Evolutionary conservation across 2,329 filamentous ascomycete species (phyloP).

Genomic region (Davidsoniella virescens): DNA sequence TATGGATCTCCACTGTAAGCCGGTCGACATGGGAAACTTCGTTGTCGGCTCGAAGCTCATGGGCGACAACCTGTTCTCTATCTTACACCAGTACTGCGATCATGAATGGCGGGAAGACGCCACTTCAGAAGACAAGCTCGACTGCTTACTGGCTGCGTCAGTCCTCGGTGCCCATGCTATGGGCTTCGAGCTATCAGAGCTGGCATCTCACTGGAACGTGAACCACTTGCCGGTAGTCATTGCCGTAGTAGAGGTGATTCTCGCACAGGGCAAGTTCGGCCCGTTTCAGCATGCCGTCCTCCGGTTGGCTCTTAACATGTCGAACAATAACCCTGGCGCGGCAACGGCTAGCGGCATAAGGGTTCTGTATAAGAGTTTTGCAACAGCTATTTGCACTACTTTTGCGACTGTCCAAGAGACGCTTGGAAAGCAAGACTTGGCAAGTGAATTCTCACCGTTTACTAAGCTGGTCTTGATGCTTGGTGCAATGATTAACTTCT

Average conservation of each 20-base stretch:
- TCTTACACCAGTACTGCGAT: conserved; percentile 11
- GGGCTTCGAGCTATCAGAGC: conserved; percentile 27
- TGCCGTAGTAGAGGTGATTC: conserved; percentile 27
- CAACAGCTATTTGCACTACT: conserved; percentile 32
- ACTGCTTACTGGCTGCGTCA: conserved; percentile 22
- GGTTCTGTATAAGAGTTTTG: conserved; percentile 33
- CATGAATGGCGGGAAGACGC: conserved; percentile 11
- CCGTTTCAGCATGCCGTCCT: conserved; percentile 35
- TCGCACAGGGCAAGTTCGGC: conserved; percentile 23
- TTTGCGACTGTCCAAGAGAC: conserved; percentile 33
- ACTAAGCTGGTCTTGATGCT: conserved; percentile 63
- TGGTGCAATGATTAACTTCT: conserved; percentile 74
- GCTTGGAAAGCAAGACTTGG: conserved; percentile 32
- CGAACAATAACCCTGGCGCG: conserved; percentile 59
- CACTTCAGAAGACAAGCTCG: conserved; percentile 10
- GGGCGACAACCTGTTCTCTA: conserved; percentile 14
- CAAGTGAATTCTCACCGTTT: conserved; percentile 29
- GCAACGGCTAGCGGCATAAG: conserved; percentile 53
- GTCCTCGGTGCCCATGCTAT: conserved; percentile 39
- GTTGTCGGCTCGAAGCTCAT: conserved; percentile 12
- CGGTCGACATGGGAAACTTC: conserved; percentile 9
- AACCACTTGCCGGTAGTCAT: conserved; percentile 36
- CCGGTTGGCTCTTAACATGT: conserved; percentile 67
- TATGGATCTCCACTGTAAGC: conserved; percentile 12
- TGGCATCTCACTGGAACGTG: conserved; percentile 29